Evolutionary conservation across 192 early-diverging fungal genomes (phyloP).

Genomic region (Chytriomyces sp.): DNA sequence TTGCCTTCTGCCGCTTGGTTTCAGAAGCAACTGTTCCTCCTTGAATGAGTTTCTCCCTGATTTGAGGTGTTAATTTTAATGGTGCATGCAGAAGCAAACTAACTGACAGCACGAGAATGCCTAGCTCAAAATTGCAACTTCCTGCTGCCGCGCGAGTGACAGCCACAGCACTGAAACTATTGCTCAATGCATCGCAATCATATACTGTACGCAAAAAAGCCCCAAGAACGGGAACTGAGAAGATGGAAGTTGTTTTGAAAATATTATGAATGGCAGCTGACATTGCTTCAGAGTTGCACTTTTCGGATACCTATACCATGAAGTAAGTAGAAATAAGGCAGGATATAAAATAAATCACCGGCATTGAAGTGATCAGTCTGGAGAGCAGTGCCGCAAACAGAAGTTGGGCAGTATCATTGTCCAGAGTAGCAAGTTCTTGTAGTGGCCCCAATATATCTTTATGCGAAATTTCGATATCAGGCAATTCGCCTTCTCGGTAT

Average conservation of each 20-base stretch:
- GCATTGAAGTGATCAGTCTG: neutral
- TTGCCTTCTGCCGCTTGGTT: conserved; percentile 11
- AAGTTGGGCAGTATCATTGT: conserved; percentile 60
- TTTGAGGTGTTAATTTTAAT: too few species aligned
- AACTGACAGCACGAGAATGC: conserved; percentile 40
- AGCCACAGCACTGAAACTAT: neutral
- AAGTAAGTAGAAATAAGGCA: neutral
- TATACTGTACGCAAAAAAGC: conserved; percentile 32
- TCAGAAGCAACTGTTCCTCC: conserved; percentile 2
- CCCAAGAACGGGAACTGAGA: conserved; percentile 31
- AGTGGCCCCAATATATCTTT: conserved; percentile 71
- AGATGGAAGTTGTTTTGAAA: conserved; percentile 20
- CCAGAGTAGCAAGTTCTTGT: conserved; percentile 56
- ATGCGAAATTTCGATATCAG: conserved; percentile 73
- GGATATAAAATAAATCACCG: neutral
- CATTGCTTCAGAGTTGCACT: conserved; percentile 6
- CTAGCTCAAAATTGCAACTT: conserved; percentile 45
- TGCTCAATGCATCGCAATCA: conserved; percentile 1
- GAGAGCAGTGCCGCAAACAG: conserved; percentile 17
- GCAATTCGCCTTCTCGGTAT: conserved; percentile 74
- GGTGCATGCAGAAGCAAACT: neutral
- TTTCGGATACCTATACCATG: neutral
- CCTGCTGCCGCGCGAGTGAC: conserved; percentile 35
- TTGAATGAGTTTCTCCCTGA: conserved; percentile 36
- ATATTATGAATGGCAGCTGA: conserved; percentile 13